Evolutionary conservation across 1,284 basidiomycete species (phyloP), one percentile per base, ranked within the genome.

Genomic region (Ganoderma boninense): DNA sequence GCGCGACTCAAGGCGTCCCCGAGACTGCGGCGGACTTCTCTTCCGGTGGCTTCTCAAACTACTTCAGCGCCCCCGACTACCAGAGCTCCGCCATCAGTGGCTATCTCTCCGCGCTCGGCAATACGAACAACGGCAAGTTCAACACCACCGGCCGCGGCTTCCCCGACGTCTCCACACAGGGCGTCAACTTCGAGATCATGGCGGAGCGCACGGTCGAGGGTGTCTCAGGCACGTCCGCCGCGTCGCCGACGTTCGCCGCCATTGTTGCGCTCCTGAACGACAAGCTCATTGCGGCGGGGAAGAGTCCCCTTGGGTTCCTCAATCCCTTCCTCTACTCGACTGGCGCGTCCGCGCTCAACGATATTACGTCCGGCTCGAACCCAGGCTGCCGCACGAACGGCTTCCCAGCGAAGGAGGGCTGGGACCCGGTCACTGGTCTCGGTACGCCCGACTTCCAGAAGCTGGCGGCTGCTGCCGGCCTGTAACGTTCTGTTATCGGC

Each of bases 181-280:
- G 86, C 29, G 71, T 80, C 26, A 81, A 82, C 32, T 90, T 89
- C 84, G 87, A 87, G 68, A 84, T 90, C 46, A 83, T 90, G 57
- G 74, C 88, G 54, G 82, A 83, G 56, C 87, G 87, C 23, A 52
- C 76, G 64, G 80, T 81, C 61, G 83, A 81, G 57, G 81, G 82
- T 57, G 87, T 88, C 40, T 87, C 84, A 23, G 89, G 85, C 80
- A 82, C 76, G 60, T 72, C 71, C 69, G 64, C 69, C 61, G 69
- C 69, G 23, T 66, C 62, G 42, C 73, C 88, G 86, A 89, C 89
- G 4, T 86, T 88, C 63, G 88, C 89, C 5, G 87, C 81, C 42
- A 79, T 91, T 38, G 82, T 92, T 72, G 77, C 90, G 16, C 84
- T 91, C 43, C 79, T 92, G 43, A 91, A 90, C 71, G 89, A 91